Base-by-base conservation (phyloP, 352 stramenopile genomes). In the Plasmopara muralis region DNA sequence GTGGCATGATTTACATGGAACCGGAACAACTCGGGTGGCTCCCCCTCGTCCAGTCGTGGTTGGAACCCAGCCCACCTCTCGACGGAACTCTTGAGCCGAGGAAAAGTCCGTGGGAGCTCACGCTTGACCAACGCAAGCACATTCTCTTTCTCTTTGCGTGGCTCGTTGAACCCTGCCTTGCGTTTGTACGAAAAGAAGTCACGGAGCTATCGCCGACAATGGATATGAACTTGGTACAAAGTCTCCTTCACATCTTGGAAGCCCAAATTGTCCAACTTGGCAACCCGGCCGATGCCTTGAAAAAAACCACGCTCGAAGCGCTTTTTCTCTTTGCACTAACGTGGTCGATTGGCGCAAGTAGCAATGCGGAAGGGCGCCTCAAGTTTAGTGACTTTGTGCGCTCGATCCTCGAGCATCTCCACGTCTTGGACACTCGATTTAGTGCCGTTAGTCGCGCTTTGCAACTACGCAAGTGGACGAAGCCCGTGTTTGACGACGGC, bases 1-100 rank as follows among this genome's bases (percentile, higher is more conserved):
- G 90, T 47, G 93, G 92, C 5, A 97, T 98, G 87, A 96, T 98
- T 53, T 97, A 96, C 67, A 95, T 94, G 81, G 91, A 97, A 54
- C 86, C 89, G 6, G 82, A 91, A 42, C 89, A 96, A 50, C 67
- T 97, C 12, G 87, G 88, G 0, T 97, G 87, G 89, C 62, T 83
- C 40, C 85, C 91, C 9, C 33, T 97, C 16, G 64, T 96, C 1
- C 73, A 95, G 37, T 94, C 93, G 15, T 97, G 91, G 91, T 63
- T 97, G 0, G 83, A 96, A 49, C 77, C 68, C 2, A 70, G 81
- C 72, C 77, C 71, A 14, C 40, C 62, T 28, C 43, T 56, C 41
- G 59, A 72, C 72, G 47, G 46, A 3, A 47, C 38, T 9, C 50
- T 55, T 6, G 52, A 66, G 20, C 45, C 47, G 44, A 47, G 44